Percentiles rank a stretch among this genome's conserved stretches.
These are phyloP conservation scores for Ascochyta lentis DNA, from an alignment of 2,329 filamentous ascomycete species.

Conservation along the genomic window DNA sequence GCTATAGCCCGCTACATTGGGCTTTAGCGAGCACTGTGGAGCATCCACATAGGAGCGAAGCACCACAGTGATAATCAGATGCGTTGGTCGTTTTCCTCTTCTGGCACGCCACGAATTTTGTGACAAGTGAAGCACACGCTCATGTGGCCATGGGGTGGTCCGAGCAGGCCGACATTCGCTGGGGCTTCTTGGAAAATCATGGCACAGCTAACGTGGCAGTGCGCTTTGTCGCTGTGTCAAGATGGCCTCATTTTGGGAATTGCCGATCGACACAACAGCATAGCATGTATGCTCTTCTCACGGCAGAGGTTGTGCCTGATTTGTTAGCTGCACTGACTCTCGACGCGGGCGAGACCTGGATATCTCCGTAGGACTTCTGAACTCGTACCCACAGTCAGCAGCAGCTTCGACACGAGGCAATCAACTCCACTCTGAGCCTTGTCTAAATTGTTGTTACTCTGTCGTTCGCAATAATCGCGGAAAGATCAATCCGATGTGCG, in stretches of 20 bases:
- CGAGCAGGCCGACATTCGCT: slow-evolving; percentile 3
- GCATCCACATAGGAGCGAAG: slow-evolving; percentile 6
- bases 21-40: slow-evolving; percentile 10
- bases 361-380: not conserved
- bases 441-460: not conserved
- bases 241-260: slow-evolving; percentile 2
- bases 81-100: slow-evolving; percentile 1
- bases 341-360: not conserved
- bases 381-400: not conserved
- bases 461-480: not conserved
- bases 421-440: not conserved
- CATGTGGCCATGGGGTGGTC: not conserved
- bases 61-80: slow-evolving; percentile 1
- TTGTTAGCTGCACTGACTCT: not conserved
- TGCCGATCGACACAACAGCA: not conserved
- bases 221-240: not conserved
- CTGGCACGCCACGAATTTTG: not conserved
- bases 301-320: not conserved
- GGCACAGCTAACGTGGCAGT: not conserved
- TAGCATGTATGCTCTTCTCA: not conserved
- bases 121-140: not conserved
- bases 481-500: not conserved
- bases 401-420: not conserved
- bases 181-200: not conserved
- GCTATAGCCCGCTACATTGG: slow-evolving; percentile 5